Evolutionary conservation across 2,329 filamentous ascomycete genomes (phyloP), one percentile per base, ranked within the genome.

Genomic region (Kalmusia sp.): DNA sequence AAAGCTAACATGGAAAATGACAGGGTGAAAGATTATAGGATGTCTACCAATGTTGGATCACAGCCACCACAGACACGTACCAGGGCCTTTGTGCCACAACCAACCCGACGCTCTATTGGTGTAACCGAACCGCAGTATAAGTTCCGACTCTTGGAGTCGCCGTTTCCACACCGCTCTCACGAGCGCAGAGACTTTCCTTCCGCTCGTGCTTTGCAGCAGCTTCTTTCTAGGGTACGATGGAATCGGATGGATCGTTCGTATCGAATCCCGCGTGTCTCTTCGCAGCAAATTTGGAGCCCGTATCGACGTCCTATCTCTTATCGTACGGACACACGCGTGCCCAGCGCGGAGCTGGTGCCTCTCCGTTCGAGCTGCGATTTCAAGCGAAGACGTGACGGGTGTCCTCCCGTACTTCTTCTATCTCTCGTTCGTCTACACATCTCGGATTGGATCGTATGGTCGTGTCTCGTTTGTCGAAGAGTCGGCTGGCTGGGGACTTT

Each of bases 381-480:
- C 19, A 47, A 55, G 31, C 47, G 53, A 44, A 45, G 34, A 50
- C 52, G 65, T 59, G 38, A 51, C 59, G 61, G 54, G 59, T 54
- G 53, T 52, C 50, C 55, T 59, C 61, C 63, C 48, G 37, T 45
- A 37, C 47, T 38, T 50, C 41, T 50, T 49, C 28, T 40, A 30
- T 22, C 47, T 49, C 25, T 37, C 34, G 24, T 45, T 8, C 19
- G 21, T 54, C 47, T 72, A 73, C 53, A 72, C 68, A 61, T 73
- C 70, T 59, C 70, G 62, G 50, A 73, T 70, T 47, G 70, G 70
- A 28, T 73, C 70, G 58, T 71, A 73, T 19, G 69, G 67, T 47
- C 69, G 70, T 40, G 62, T 64, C 49, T 71, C 69, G 63, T 63
- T 71, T 55, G 69, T 63, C 51, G 69, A 68, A 55, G 65, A 59